These are phyloP conservation scores for Globisporangium cederbergense DNA, from an alignment of 352 stramenopile genomes.

Conservation along the genomic window DNA sequence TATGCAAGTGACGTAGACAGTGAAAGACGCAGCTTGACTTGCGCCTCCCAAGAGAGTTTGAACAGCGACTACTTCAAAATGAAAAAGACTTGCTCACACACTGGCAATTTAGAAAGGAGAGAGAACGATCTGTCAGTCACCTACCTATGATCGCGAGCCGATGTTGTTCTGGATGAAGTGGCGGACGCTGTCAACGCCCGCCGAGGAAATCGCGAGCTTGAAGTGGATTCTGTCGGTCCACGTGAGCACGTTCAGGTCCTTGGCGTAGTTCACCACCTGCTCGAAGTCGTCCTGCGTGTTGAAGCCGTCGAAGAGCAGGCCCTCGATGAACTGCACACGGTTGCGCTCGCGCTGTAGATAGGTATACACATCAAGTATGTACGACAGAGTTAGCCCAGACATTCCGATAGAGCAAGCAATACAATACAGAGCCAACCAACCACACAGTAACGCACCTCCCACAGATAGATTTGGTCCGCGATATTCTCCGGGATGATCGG, in stretches of 20 bases:
- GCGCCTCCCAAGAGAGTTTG: too few relatives aligned
- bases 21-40: too few relatives aligned
- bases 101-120: neutral
- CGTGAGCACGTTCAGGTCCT: slow-evolving; percentile 69
- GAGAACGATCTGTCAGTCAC: neutral
- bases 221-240: slow-evolving; percentile 83
- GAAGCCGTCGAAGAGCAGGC: slow-evolving; percentile 86
- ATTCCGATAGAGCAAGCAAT: neutral
- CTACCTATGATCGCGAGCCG: slow-evolving; percentile 9
- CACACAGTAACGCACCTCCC: slow-evolving; percentile 48
- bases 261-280: slow-evolving; percentile 63
- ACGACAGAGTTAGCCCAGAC: neutral
- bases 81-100: neutral
- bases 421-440: neutral
- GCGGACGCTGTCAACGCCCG: slow-evolving; percentile 65
- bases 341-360: slow-evolving; percentile 67
- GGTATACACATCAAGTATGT: neutral
- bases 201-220: slow-evolving; percentile 59
- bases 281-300: slow-evolving; percentile 84
- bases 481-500: slow-evolving; percentile 87
- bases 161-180: slow-evolving; percentile 67
- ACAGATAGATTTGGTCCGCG: slow-evolving; percentile 90
- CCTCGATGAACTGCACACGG: slow-evolving; percentile 78
- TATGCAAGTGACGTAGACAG: too few relatives aligned
- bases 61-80: neutral